Evolutionary conservation across 257 asterid species (phyloP).

Genomic region (Rehmannia glutinosa): DNA sequence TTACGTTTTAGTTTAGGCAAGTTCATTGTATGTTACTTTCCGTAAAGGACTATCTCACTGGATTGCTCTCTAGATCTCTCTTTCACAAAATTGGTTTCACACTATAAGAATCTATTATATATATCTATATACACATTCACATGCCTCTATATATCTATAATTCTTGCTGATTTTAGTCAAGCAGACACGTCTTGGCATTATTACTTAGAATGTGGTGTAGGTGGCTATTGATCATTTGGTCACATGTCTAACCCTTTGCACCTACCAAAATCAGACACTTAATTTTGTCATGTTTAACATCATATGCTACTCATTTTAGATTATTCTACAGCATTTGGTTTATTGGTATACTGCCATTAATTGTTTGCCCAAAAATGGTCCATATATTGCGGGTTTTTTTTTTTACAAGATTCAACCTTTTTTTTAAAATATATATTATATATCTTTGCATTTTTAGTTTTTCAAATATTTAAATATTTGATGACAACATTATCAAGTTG

Average conservation of each 20-base stretch:
- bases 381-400: no score
- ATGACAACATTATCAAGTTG: no score
- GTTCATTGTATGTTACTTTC: slow-evolving; percentile 70
- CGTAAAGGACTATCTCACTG: slow-evolving; percentile 51
- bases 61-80: no score
- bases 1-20: slow-evolving; percentile 21
- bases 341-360: neutral
- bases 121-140: neutral
- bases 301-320: slow-evolving; percentile 20
- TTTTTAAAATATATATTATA: no score
- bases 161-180: slow-evolving; percentile 6
- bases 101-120: neutral
- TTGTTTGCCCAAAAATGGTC: neutral
- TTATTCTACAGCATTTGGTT: neutral
- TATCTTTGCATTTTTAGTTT: no score
- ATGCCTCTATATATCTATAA: slow-evolving; percentile 5
- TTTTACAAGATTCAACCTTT: no score
- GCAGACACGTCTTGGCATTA: neutral
- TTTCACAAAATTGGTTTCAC: slow-evolving; percentile 14
- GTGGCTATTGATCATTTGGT: slow-evolving; percentile 16
- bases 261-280: slow-evolving; percentile 6
- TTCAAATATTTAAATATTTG: no score
- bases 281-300: slow-evolving; percentile 2
- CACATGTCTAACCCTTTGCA: slow-evolving; percentile 21
- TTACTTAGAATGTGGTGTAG: neutral